phyloP scores from a whole-genome alignment of 352 stramenopile species.

The Elongisporangium anandrum region DNA sequence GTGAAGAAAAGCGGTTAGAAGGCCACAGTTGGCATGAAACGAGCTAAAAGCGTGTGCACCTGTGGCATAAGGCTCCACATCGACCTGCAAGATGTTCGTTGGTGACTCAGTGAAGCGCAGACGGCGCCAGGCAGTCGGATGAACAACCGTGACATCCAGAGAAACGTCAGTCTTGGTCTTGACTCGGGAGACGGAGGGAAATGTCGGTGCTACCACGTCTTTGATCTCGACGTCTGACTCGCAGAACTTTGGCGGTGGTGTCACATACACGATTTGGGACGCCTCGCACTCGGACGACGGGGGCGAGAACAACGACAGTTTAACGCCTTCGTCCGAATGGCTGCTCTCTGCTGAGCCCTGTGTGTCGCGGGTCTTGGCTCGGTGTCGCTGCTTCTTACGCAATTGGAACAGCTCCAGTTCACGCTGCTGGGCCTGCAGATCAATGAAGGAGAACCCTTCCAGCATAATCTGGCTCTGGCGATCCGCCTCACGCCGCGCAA shows the following conservation, averaged over 20 bases:
- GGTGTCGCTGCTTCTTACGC: constrained; percentile 9
- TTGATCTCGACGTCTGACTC: neutral
- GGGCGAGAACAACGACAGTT: neutral
- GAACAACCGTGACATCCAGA: neutral
- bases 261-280: neutral
- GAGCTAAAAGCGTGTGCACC: neutral
- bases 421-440: constrained; percentile 49
- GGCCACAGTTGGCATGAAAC: neutral
- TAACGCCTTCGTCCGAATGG: neutral
- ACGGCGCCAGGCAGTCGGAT: neutral
- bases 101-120: neutral
- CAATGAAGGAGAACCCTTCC: constrained; percentile 37
- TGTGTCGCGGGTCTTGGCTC: neutral
- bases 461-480: neutral
- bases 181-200: neutral
- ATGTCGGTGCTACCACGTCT: neutral
- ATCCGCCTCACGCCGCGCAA: neutral
- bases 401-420: constrained; percentile 32
- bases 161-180: neutral
- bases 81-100: neutral
- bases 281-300: neutral
- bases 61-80: neutral
- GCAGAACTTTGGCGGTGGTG: neutral
- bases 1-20: neutral
- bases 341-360: neutral